These are phyloP conservation scores for Lactarius quietus DNA, from an alignment of 768 basidiomycete species.

Conservation along the genomic window DNA sequence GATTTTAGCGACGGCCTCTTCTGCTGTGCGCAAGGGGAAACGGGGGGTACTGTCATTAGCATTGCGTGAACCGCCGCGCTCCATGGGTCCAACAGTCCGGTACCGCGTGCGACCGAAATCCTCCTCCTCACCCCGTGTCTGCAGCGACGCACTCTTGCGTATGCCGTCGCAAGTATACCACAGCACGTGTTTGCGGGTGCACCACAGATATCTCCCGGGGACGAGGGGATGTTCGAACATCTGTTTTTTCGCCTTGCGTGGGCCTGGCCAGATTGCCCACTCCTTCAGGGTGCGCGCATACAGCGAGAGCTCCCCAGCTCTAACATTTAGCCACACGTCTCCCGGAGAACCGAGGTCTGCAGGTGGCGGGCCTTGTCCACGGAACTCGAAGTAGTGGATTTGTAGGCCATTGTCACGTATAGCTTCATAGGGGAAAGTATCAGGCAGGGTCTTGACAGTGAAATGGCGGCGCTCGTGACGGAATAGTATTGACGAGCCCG, in stretches of 20 bases:
- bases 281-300: conserved; percentile 24
- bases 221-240: conserved; percentile 29
- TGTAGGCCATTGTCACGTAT: conserved; percentile 26
- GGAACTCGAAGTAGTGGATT: conserved; percentile 31
- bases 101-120: conserved; percentile 27
- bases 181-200: conserved; percentile 27
- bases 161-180: conserved; percentile 29
- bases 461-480: conserved; percentile 26
- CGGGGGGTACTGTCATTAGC: conserved; percentile 18
- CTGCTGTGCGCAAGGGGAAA: conserved; percentile 26
- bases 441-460: conserved; percentile 25
- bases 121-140: conserved; percentile 28
- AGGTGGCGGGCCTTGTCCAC: conserved; percentile 30
- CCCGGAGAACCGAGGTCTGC: conserved; percentile 29
- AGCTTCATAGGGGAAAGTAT: conserved; percentile 26
- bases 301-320: conserved; percentile 22
- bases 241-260: conserved; percentile 28
- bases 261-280: conserved; percentile 27
- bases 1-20: conserved; percentile 27
- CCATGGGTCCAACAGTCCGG: conserved; percentile 27
- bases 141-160: conserved; percentile 27
- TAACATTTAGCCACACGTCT: conserved; percentile 31
- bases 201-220: conserved; percentile 27
- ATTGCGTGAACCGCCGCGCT: conserved; percentile 25
- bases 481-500: conserved; percentile 21